Base-by-base conservation (phyloP, 148 eudicot genomes). In the Cornus florida region DNA sequence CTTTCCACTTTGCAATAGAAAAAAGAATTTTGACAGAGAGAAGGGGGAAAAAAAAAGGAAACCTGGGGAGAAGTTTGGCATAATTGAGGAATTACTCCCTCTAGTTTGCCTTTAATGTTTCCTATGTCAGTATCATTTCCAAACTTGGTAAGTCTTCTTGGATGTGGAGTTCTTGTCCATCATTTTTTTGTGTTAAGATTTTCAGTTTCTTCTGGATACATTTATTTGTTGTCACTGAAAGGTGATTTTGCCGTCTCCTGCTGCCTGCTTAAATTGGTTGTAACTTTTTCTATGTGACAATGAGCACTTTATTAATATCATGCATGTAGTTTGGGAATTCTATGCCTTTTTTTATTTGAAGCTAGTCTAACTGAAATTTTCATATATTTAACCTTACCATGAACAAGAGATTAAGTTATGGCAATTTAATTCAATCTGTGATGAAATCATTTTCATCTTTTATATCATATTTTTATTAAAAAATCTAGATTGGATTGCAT, bases 281-380 rank as follows among this genome's bases (percentile, higher is more conserved):
- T 38, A 71, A 65, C 59, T 16, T 39, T 11, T 66, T 4, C 5
- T 10, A 76, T 32, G 23, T 19, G 19, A 22, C 2, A 19, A 1
- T 65, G 59, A 75, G 57, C 78, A 66, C 71, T 65, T 76, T 23
- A 35, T 43, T 76, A 20, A n/a, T 14, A n/a, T 23, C 7, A 20
- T 38, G 70, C 35, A 12, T 3, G n/a, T 74, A 23, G 57, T 75
- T 64, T 75, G 32, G 31, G 69, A 64, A 75, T 71, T 70, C n/a
- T 32, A 43, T 8, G 31, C 22, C 43, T 39, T 39, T 22, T 20
- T 17, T 3, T 32, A n/a, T 3, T 41, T 39, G 16, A 23, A 41
- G 2, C 72, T n/a, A 24, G 33, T 16, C 22, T 39, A 19, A 19
- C 50, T 35, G 35, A 46, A 66, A 31, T 22, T 69, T 9, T 72